Evolutionary conservation across 345 rosid species (phyloP), one percentile per base, ranked within the genome.

Genomic region (Orychophragmus violaceus): DNA sequence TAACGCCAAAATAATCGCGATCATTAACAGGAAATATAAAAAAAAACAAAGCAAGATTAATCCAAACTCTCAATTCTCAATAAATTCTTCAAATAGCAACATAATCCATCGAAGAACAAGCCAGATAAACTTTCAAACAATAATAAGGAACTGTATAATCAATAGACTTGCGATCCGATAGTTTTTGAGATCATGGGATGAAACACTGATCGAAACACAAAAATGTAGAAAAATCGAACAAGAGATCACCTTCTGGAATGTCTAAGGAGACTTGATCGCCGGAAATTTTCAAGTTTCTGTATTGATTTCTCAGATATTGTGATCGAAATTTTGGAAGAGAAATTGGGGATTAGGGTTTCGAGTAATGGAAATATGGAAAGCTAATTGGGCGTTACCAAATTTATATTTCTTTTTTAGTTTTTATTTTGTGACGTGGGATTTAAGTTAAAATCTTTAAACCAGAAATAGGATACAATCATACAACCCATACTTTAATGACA

Each of bases 321-420:
- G 59, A 71, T 64, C 44, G 70, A 71, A 64, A 48, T 14, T 13
- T 42, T 1, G 74, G 33, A 61, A 60, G 77, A 68, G 59, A 46
- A 67, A 35, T 74, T 68, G 69, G 73, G 73, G 37, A 61, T 67
- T 74, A 74, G 77, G 77, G 77, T 46, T 74, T 74, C 63, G 10
- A 56, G 72, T 60, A 59, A 67, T 61, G 49, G 57, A 12, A 33
- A 59, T 51, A 66, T 17, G 33, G 5, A n/a, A 44, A 44, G 30
- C n/a, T 27, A 68, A 45, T 61, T 25, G 41, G 27, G 69, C 57
- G 58, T 67, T 48, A 64, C 13, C 66, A 72, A 64, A 46, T 71
- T 56, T 71, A 64, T 71, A 71, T 71, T 29, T 44, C 24, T 7
- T n/a, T 11, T 18, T 23, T 1, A 12, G 4, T 16, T 59, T 37